Percentiles rank a stretch among this genome's conserved stretches.
phyloP scores from a whole-genome alignment of 306 rosid genomes.

The Herpetospermum pedunculosum region DNA sequence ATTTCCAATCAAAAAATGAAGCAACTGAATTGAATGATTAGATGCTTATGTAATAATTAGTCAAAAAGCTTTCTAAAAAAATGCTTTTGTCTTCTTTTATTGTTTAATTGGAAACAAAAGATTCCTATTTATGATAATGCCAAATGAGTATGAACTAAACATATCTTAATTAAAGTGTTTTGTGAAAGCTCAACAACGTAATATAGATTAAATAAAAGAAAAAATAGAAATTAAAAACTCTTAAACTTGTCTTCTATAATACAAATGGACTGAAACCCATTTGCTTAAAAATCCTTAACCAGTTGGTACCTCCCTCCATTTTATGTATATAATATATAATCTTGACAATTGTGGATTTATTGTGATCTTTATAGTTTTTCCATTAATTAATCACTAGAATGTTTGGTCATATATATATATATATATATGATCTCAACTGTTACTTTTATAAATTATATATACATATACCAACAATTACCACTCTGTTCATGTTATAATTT shows the following conservation, averaged over 20 bases:
- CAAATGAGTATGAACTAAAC: constrained; percentile 25
- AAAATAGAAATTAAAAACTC: not conserved
- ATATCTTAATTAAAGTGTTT: constrained; percentile 7
- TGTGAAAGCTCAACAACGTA: too few relatives aligned
- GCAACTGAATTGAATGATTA: too few relatives aligned
- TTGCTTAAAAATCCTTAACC: constrained; percentile 13
- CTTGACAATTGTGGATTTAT: not conserved
- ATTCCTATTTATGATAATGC: constrained; percentile 39
- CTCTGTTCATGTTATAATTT: too few relatives aligned
- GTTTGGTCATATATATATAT: not conserved
- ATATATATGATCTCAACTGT: not conserved
- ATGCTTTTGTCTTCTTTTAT: constrained; percentile 10
- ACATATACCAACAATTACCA: too few relatives aligned
- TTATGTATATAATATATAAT: not conserved
- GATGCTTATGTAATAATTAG: too few relatives aligned
- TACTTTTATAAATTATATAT: not conserved
- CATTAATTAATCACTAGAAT: not conserved
- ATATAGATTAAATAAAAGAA: not conserved
- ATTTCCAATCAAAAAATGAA: too few relatives aligned
- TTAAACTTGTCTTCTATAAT: constrained; percentile 28
- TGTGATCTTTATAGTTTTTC: not conserved
- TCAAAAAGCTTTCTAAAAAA: not conserved
- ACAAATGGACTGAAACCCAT: constrained; percentile 16
- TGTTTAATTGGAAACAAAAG: constrained; percentile 16
- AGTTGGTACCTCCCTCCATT: constrained; percentile 6